Evolutionary conservation across 768 basidiomycete genomes (phyloP).

Genomic region (Nidularia pulvinata): DNA sequence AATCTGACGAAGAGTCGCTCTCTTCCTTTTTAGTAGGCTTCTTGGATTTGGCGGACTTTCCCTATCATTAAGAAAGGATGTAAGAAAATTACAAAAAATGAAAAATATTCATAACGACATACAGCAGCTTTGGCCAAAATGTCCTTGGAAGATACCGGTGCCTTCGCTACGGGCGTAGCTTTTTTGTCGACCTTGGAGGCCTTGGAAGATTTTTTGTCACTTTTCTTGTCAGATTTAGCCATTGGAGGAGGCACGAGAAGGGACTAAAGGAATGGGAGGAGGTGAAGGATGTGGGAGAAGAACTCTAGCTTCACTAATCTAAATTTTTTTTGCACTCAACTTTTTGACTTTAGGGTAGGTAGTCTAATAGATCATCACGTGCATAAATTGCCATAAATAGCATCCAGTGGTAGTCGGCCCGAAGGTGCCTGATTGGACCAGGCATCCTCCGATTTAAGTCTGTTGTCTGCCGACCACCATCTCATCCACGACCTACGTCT

Average conservation of each 20-base stretch:
- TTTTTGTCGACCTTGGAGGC: slow-evolving; percentile 30
- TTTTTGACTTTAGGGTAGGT: slow-evolving; percentile 31
- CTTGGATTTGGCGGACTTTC: slow-evolving; percentile 10
- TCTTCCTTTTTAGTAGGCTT: slow-evolving; percentile 23
- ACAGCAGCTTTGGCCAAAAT: slow-evolving; percentile 30
- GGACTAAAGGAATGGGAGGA: slow-evolving; percentile 10
- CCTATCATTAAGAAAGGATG: too few relatives aligned
- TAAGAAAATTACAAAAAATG: too few relatives aligned
- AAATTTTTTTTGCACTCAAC: slow-evolving; percentile 12
- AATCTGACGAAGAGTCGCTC: slow-evolving; percentile 22
- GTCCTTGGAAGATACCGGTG: slow-evolving; percentile 16
- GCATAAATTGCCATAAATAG: background rate
- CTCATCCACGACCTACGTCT: too few relatives aligned
- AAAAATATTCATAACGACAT: slow-evolving; percentile 15
- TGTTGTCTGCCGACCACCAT: too few relatives aligned
- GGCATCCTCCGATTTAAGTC: too few relatives aligned
- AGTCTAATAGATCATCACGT: background rate
- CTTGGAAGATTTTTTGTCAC: slow-evolving; percentile 31
- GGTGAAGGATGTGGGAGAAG: slow-evolving; percentile 10
- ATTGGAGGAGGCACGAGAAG: slow-evolving; percentile 23
- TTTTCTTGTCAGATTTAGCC: slow-evolving; percentile 51
- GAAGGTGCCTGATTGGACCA: too few relatives aligned
- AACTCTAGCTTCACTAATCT: slow-evolving; percentile 12
- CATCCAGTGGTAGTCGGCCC: background rate
- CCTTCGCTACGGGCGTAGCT: slow-evolving; percentile 10